A percentile compares a stretch with the other conserved stretches of the same genome.
These are phyloP conservation scores for Fusarium beomiforme DNA, from an alignment of 2,329 filamentous ascomycete species.

Conservation along the genomic window DNA sequence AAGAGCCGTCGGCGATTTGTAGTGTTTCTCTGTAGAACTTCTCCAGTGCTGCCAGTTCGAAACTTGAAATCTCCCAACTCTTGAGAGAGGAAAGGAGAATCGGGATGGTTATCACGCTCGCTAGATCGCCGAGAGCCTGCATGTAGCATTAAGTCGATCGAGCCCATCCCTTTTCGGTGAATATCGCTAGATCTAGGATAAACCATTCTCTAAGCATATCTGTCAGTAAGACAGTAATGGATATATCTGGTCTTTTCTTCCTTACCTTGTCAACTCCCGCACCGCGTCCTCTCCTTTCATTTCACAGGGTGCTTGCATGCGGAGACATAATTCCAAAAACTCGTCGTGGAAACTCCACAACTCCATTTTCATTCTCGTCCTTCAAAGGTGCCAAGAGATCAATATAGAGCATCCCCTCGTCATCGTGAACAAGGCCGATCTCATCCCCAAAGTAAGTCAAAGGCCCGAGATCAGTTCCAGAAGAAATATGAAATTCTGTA, in stretches of 20 bases:
- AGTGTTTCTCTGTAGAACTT: constrained; percentile 7
- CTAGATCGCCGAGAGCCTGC: neutral
- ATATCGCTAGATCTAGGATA: too few relatives aligned
- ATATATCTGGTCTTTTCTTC: too few relatives aligned
- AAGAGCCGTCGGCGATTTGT: neutral
- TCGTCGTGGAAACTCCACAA: constrained; percentile 6
- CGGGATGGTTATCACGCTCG: neutral
- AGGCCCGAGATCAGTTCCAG: neutral
- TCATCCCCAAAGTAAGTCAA: constrained; percentile 8
- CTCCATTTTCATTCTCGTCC: neutral
- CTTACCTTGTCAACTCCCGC: too few relatives aligned
- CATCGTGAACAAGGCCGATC: too few relatives aligned
- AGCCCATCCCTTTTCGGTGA: too few relatives aligned
- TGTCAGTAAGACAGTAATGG: too few relatives aligned
- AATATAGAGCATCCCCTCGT: too few relatives aligned
- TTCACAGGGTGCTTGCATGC: constrained; percentile 3
- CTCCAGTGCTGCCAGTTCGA: neutral
- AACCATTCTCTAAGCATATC: too few relatives aligned
- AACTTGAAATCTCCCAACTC: neutral
- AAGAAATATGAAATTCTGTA: neutral
- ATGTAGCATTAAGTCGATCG: constrained; percentile 5
- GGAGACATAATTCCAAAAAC: constrained; percentile 20
- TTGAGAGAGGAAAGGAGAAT: neutral
- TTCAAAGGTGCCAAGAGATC: too few relatives aligned
- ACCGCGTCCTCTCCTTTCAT: neutral